Base-by-base conservation (phyloP, 768 basidiomycete species). In the Chiua virens region DNA sequence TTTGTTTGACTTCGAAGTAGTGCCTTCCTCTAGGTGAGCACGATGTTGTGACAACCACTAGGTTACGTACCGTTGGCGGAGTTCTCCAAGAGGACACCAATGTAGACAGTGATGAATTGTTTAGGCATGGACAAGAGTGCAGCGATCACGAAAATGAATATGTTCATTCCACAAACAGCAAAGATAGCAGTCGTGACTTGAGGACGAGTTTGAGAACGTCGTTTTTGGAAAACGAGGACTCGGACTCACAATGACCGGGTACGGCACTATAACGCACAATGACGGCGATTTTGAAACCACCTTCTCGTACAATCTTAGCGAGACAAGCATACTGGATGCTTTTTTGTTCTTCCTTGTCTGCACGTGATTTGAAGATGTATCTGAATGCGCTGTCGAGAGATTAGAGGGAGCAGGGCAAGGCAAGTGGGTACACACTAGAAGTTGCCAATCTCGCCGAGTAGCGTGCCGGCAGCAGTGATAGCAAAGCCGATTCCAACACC, bases 71-170 rank as follows among this genome's bases (percentile, higher is more conserved):
- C 70, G 7, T 58, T 68, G 4, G 77, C 73, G 21, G 79, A 21
- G 21, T 22, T 72, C 55, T 87, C 81, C n/a, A 91, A 66, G 25
- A 89, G 75, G 27, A 90, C 91, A 32, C 93, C 93, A 15, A 95
- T 79, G 63, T 97, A 97, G 13, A 97, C 94, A 8, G 88, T 90
- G 57, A 92, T 80, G 59, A 97, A 86, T 67, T 97, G 93, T 64
- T 95, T 95, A 8, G 93, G 93, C 63, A 92, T 70, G 18, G 91
- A 90, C 17, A 94, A 72, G 58, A 93, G 70, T 5, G 92, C 87
- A 21, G 94, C 92, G 8, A 90, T 53, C 45, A 81, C 74, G 69
- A 95, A 97, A 25, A 83, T 76, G 60, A 83, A 72, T 56, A 94
- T 85, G 51, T 75, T 74, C 87, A 96, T 92, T 34, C 94, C 94